Evolutionary conservation across 352 stramenopile genomes (phyloP).

Genomic region (Globisporangium orthogonon): DNA sequence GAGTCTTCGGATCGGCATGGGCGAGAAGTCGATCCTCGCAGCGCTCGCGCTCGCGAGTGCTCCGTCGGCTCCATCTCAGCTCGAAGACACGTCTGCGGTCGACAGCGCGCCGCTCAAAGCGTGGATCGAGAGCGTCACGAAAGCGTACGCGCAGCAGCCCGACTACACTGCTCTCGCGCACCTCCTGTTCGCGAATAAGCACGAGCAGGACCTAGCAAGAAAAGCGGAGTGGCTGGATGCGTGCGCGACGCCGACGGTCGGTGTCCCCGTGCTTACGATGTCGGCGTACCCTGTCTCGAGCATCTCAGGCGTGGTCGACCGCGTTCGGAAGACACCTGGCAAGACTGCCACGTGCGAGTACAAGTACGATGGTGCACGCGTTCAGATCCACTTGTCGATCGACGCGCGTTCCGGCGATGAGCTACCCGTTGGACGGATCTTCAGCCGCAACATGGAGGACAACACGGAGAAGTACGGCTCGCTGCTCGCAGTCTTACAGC

Average conservation of each 20-base stretch:
- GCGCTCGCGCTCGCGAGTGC: conserved; percentile 45
- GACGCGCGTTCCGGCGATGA: background rate
- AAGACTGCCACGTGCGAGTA: conserved; percentile 58
- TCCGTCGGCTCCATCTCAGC: background rate
- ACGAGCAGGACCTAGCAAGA: conserved; percentile 15
- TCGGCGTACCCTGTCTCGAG: conserved; percentile 66
- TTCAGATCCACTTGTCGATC: conserved; percentile 55
- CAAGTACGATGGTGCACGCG: conserved; percentile 81
- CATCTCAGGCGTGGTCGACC: conserved; percentile 36
- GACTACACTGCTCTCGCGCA: conserved; percentile 49
- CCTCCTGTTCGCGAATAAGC: conserved; percentile 26
- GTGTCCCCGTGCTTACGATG: conserved; percentile 75
- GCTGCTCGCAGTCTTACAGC: conserved; percentile 37
- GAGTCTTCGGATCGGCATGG: conserved; percentile 76
- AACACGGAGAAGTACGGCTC: conserved; percentile 62
- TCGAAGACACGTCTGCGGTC: background rate
- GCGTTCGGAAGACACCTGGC: conserved; percentile 31
- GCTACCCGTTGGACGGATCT: conserved; percentile 32
- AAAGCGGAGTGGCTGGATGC: conserved; percentile 24
- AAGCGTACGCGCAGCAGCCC: conserved; percentile 62
- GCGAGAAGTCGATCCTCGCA: conserved; percentile 72
- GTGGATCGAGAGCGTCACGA: conserved; percentile 59
- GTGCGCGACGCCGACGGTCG: conserved; percentile 31
- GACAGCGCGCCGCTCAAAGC: conserved; percentile 13
- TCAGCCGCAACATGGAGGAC: conserved; percentile 83